Percentiles rank a stretch among this genome's conserved stretches.
phyloP scores from a whole-genome alignment of 2,329 filamentous ascomycete species.

The Grosmannia clavigera region DNA sequence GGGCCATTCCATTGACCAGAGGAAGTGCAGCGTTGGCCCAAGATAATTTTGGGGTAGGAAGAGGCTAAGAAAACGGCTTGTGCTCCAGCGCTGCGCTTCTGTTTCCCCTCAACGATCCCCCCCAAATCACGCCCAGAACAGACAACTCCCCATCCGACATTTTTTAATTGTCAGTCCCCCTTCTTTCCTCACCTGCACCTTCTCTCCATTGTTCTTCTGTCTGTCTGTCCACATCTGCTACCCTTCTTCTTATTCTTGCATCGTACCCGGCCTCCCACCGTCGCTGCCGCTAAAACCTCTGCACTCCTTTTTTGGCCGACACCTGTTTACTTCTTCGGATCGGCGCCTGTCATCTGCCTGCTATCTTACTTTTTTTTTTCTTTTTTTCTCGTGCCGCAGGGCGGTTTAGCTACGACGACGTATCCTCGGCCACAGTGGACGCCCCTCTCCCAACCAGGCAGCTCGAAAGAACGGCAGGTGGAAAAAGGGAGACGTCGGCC shows the following conservation, averaged over 20 bases:
- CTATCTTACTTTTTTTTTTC: neutral
- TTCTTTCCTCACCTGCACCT: neutral
- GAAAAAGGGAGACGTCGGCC: neutral
- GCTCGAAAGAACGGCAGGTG: neutral
- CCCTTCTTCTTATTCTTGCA: neutral
- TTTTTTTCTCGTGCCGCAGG: neutral
- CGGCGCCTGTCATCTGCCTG: neutral
- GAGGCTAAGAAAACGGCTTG: neutral
- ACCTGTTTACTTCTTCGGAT: neutral
- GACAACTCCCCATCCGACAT: neutral
- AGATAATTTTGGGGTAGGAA: neutral
- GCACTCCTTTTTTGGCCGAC: neutral
- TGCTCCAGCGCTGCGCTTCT: neutral
- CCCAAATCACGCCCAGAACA: slow-evolving; percentile 1
- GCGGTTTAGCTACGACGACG: neutral
- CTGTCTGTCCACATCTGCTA: neutral
- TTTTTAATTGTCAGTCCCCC: neutral
- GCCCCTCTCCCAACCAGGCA: neutral
- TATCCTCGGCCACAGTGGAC: neutral
- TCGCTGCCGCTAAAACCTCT: neutral
- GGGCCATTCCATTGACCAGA: neutral
- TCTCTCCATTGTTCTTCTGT: neutral
- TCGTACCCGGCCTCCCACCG: neutral
- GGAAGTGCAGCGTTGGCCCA: neutral
- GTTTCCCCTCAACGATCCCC: neutral